phyloP scores from a whole-genome alignment of 176 grass and related monocot genomes.

The Typha latifolia region DNA sequence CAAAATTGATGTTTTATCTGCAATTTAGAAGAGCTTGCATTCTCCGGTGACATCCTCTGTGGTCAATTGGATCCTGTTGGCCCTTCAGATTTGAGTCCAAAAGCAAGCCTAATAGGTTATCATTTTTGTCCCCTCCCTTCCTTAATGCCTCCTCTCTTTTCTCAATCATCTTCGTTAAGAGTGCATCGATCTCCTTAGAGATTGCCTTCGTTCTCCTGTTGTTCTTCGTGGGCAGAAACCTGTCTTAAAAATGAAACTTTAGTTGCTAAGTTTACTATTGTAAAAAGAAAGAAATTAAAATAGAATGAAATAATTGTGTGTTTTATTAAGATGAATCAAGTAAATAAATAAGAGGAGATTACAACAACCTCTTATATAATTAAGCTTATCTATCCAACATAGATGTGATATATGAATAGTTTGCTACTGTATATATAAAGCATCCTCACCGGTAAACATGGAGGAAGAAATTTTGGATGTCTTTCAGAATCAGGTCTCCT shows the following conservation, averaged over 20 bases:
- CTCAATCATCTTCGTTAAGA: constrained; percentile 40
- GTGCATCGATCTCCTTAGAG: constrained; percentile 19
- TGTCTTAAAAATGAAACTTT: not conserved
- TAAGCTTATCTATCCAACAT: fast-evolving
- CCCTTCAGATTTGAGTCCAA: constrained; percentile 31
- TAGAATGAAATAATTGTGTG: too few relatives aligned
- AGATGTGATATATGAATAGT: too few relatives aligned
- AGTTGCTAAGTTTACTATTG: too few relatives aligned
- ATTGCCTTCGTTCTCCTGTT: constrained; percentile 53
- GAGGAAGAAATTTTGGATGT: not conserved
- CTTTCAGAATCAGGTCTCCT: not conserved
- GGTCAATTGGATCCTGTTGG: constrained; percentile 25
- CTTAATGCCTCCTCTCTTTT: constrained; percentile 33
- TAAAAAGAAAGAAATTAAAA: too few relatives aligned
- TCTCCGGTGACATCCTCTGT: constrained; percentile 53
- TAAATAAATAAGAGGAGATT: too few relatives aligned
- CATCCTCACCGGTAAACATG: not conserved
- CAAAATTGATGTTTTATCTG: constrained; percentile 44
- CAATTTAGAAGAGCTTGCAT: constrained; percentile 52
- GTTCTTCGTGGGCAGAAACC: constrained; percentile 45
- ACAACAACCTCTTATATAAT: too few relatives aligned
- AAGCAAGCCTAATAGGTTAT: constrained; percentile 41
- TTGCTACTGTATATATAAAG: too few relatives aligned
- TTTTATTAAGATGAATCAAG: too few relatives aligned
- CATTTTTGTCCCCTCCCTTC: constrained; percentile 13